Conservation (phyloP, 2,329 filamentous ascomycete genomes). For the Pseudonectria buxi region DNA sequence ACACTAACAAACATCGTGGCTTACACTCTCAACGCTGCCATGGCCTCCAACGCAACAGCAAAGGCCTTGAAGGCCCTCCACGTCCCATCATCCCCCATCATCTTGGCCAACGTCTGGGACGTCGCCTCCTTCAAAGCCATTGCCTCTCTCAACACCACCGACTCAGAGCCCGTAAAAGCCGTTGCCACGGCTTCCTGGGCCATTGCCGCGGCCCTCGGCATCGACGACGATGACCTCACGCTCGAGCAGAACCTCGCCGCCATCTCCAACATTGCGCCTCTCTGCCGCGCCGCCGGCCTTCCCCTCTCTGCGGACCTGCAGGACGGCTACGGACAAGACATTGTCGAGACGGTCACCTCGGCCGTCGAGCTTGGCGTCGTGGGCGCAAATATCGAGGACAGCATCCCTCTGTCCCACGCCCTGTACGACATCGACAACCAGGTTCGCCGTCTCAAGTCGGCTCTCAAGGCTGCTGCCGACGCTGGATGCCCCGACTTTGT, state of each 20-base stretch:
- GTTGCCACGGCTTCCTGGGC: conserved; percentile 46
- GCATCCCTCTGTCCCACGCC: conserved; percentile 26
- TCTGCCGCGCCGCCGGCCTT: conserved; percentile 33
- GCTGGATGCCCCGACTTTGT: conserved; percentile 48
- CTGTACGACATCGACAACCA: conserved; percentile 37
- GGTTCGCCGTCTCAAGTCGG: conserved; percentile 37
- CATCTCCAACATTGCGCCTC: conserved; percentile 36
- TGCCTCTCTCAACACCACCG: conserved; percentile 32
- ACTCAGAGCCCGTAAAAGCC: conserved; percentile 31
- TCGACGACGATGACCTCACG: conserved; percentile 42
- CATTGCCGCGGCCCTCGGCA: conserved; percentile 38
- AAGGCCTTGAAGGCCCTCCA: conserved; percentile 39
- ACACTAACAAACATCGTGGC: background rate
- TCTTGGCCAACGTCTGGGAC: conserved; percentile 53
- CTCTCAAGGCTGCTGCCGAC: conserved; percentile 35
- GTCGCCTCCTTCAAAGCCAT: conserved; percentile 40
- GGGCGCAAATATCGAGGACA: conserved; percentile 55
- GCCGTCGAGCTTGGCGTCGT: conserved; percentile 46
- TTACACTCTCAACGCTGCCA: conserved; percentile 2
- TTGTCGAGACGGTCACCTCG: conserved; percentile 37
- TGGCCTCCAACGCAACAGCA: conserved; percentile 26
- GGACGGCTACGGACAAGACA: conserved; percentile 48
- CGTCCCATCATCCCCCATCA: conserved; percentile 40
- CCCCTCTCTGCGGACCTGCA: conserved; percentile 53
- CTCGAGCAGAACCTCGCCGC: conserved; percentile 44